Evolutionary conservation across 2,329 filamentous ascomycete genomes (phyloP).

Genomic region (Penicillium sp.): DNA sequence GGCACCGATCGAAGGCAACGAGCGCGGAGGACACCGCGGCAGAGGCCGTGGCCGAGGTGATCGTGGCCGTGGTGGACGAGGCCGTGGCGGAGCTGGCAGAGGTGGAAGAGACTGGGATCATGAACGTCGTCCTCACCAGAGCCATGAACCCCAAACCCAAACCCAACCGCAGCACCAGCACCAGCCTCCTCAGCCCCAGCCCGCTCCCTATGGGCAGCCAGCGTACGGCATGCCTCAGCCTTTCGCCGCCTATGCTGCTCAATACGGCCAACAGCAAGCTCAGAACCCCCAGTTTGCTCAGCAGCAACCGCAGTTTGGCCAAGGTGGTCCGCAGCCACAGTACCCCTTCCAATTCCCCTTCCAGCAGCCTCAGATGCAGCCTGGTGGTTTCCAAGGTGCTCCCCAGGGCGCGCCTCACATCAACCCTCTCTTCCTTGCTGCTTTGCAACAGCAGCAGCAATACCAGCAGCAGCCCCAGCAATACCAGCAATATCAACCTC

Average conservation of each 20-base stretch:
- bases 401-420: conserved; percentile 53
- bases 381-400: conserved; percentile 45
- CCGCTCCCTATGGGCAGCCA: conserved; percentile 23
- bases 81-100: conserved; percentile 33
- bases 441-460: conserved; percentile 46
- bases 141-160: conserved; percentile 20
- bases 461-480: conserved; percentile 30
- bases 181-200: conserved; percentile 27
- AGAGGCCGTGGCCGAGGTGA: conserved; percentile 52
- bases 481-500: conserved; percentile 19
- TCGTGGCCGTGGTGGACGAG: conserved; percentile 40
- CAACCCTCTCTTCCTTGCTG: conserved; percentile 61
- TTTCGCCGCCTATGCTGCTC: conserved; percentile 28
- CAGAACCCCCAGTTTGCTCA: conserved; percentile 27
- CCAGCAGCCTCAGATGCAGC: conserved; percentile 43
- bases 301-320: conserved; percentile 36
- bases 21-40: conserved; percentile 45
- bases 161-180: conserved; percentile 12
- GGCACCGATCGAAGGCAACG: conserved; percentile 37
- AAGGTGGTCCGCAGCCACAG: conserved; percentile 29
- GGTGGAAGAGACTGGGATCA: conserved; percentile 33
- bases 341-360: conserved; percentile 45
- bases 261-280: conserved; percentile 31
- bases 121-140: conserved; percentile 31
- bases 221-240: conserved; percentile 30